These are phyloP conservation scores for Aspergillus flavus DNA, from an alignment of 2,329 filamentous ascomycete genomes.

Conservation along the genomic window DNA sequence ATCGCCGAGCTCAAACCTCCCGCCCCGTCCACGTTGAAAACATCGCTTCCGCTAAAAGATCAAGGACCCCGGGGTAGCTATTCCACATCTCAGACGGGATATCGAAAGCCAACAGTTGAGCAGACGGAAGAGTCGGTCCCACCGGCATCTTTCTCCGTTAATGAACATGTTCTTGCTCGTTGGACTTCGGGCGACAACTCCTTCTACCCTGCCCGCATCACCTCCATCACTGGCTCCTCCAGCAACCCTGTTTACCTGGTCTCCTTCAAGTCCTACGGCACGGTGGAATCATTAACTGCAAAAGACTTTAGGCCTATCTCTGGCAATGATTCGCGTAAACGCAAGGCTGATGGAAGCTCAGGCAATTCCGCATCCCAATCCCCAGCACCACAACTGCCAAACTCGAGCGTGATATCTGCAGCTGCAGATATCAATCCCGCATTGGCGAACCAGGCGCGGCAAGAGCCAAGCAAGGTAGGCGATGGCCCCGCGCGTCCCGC, in stretches of 20 bases:
- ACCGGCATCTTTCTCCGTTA: conserved; percentile 72
- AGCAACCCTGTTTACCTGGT: conserved; percentile 90
- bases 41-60: conserved; percentile 60
- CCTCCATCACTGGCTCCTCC: conserved; percentile 89
- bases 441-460: conserved; percentile 64
- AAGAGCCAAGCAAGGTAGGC: conserved; percentile 64
- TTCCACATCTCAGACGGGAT: conserved; percentile 70
- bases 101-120: conserved; percentile 48
- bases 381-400: conserved; percentile 43
- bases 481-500: conserved; percentile 61
- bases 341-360: conserved; percentile 80
- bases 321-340: conserved; percentile 68
- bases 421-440: conserved; percentile 68
- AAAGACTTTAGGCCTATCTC: conserved; percentile 82
- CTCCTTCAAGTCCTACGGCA: conserved; percentile 86
- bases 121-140: conserved; percentile 56
- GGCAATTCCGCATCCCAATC: conserved; percentile 50
- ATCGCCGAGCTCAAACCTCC: conserved; percentile 77
- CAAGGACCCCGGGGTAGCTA: conserved; percentile 83
- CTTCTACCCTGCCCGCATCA: conserved; percentile 91
- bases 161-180: conserved; percentile 86
- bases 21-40: conserved; percentile 50
- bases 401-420: conserved; percentile 64
- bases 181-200: conserved; percentile 87
- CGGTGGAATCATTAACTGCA: conserved; percentile 76